Base-by-base conservation (phyloP, 306 rosid species). In the Abrus precatorius region DNA sequence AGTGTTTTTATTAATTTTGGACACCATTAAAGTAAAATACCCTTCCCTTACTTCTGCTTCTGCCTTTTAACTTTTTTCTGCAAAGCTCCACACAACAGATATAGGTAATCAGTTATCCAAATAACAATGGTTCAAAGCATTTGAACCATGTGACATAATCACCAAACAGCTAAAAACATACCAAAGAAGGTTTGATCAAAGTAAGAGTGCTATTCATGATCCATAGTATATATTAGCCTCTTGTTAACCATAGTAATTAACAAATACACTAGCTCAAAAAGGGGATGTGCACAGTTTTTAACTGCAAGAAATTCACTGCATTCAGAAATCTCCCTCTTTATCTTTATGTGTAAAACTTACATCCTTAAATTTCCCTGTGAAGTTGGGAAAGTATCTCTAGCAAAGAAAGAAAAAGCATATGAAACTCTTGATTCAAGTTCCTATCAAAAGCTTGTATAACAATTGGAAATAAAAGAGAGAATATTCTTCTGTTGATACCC, bases 51-150 rank as follows among this genome's bases (percentile, higher is more conserved):
- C 45, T 32, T 70, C 61, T 30, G 41, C 66, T 33, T 74, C 66
- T 41, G 6, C 66, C 55, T 54, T 63, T 63, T 63, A 71, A 75
- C 60, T 45, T 70, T 50, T 45, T 44, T 27, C 45, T 14, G 20
- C 38, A 60, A 34, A 69, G 52, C 36, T 65, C 77, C 33, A 11
- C 67, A 3, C 73, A 48, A 68, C 41, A 76, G 49, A 75, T 69
- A 75, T 14, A 7, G 71, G 20, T 20, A 20, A 20, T 20, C 20
- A 20, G 65, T 50, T 55, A 40, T 54, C 27, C 67, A 74, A 45
- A 81, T 12, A 74, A 27, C 60, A 38, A 44, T 38, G 72, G 72
- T 71, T 75, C 75, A 40, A 63, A 80, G 29, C 49, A 6, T 54
- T 73, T 54, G 61, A 62, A 53, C 54, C 60, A 80, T 63, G 52